These are phyloP conservation scores for Phaeotremella skinneri DNA, from an alignment of 768 basidiomycete genomes.

Conservation along the genomic window DNA sequence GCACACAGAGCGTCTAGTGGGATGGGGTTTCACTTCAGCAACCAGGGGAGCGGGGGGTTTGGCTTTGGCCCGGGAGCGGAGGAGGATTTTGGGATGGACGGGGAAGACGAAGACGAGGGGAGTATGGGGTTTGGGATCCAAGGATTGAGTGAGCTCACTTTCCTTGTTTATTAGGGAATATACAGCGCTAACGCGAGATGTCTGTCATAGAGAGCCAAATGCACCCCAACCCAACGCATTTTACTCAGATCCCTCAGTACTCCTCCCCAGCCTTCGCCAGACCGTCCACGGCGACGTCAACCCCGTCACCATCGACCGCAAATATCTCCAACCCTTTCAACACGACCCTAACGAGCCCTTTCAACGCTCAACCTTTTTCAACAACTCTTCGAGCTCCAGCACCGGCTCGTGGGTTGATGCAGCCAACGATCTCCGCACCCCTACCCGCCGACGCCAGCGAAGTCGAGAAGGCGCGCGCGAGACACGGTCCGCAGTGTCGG, in stretches of 20 bases:
- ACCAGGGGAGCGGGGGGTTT: constrained; percentile 36
- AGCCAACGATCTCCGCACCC: constrained; percentile 30
- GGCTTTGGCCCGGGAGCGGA: constrained; percentile 44
- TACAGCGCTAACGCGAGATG: constrained; percentile 2
- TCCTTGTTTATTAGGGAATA: neutral
- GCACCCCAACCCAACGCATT: constrained; percentile 41
- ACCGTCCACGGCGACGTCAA: neutral
- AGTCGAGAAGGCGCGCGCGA: constrained; percentile 32
- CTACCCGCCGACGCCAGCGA: constrained; percentile 31
- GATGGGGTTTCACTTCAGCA: neutral
- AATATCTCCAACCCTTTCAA: neutral
- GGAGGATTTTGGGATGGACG: constrained; percentile 24
- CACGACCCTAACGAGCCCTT: constrained; percentile 11
- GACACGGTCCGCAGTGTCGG: constrained; percentile 38
- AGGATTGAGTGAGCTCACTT: neutral
- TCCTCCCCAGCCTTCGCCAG: constrained; percentile 9
- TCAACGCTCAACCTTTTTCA: constrained; percentile 41
- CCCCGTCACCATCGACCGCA: neutral
- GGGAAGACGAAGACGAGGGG: constrained; percentile 19
- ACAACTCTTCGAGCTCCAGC: constrained; percentile 33
- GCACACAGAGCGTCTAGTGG: neutral
- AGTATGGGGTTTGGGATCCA: constrained; percentile 6
- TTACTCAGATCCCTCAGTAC: constrained; percentile 31
- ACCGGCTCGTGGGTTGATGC: constrained; percentile 29
- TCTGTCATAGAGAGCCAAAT: constrained; percentile 1